Percentiles rank a stretch among this genome's conserved stretches.
Evolutionary conservation across 305 asterid genomes (phyloP).

Genomic region (Fraxinus greggii): DNA sequence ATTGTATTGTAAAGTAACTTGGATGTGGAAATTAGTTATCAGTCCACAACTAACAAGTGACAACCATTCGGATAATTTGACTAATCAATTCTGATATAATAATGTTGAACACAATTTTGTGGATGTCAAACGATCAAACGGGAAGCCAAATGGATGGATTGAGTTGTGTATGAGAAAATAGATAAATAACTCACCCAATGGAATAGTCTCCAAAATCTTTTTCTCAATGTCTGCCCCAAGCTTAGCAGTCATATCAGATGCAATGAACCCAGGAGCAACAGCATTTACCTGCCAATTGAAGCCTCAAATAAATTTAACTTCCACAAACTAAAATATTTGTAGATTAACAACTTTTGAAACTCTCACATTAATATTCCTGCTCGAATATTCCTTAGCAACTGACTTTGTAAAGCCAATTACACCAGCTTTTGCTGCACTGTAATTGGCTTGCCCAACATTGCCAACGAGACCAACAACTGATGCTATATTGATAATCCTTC

Average conservation of each 20-base stretch:
- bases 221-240: slow-evolving; percentile 78
- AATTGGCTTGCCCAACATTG: slow-evolving; percentile 94
- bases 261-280: slow-evolving; percentile 95
- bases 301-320: slow-evolving; percentile 18
- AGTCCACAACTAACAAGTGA: background rate
- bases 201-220: slow-evolving; percentile 73
- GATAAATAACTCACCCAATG: slow-evolving; percentile 59
- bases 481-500: slow-evolving; percentile 86
- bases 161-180: background rate
- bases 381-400: slow-evolving; percentile 93
- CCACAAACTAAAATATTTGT: slow-evolving; percentile 8
- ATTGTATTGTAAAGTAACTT: background rate
- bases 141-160: background rate
- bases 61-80: background rate
- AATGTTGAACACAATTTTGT: background rate
- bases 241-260: slow-evolving; percentile 90
- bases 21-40: background rate
- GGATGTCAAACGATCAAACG: background rate
- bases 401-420: slow-evolving; percentile 91
- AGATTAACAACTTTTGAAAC: slow-evolving; percentile 15
- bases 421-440: slow-evolving; percentile 97
- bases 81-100: background rate
- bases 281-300: slow-evolving; percentile 71
- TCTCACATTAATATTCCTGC: slow-evolving; percentile 79
- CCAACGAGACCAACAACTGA: slow-evolving; percentile 97